Base-by-base conservation (phyloP, 2,329 filamentous ascomycete species). In the Zasmidium citrigriseum region DNA sequence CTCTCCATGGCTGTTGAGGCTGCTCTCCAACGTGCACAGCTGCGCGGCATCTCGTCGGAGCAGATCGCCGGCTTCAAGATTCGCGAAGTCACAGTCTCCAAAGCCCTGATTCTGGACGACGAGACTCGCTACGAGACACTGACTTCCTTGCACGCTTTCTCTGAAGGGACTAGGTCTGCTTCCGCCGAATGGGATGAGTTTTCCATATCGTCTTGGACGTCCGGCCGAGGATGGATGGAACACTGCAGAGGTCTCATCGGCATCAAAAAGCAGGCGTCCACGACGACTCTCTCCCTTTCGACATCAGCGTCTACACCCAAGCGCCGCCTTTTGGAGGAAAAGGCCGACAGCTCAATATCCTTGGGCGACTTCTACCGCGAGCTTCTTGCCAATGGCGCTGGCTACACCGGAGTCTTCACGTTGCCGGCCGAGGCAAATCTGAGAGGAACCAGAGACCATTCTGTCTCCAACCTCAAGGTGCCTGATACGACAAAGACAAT, bases 1-100 rank as follows among this genome's bases (percentile, higher is more conserved):
- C 41, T 64, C 22, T 54, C 29, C 23, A 63, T 63, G 56, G 62
- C 62, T 11, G 27, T 64, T 3, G 62, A 66, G 53, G 60, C 62
- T 18, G 7, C 16, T 27, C 34, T 7, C 12, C 24, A 34, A 20
- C 10, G 49, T n/a, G 24, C 25, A 5, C 49, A 20, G 10, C 20
- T 27, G n/a, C 21, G 29, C 14, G 46, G 46, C 22, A 18, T 51
- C 34, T 44, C 34, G n/a, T 25, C 22, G 16, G 20, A 46, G n/a
- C n/a, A n/a, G n/a, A n/a, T n/a, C n/a, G 48, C 25, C 18, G 48
- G 46, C 24, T 52, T 57, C 24, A 23, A 52, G 21, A 21, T 57
- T 27, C 27, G 38, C 3, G 54, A 57, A n/a, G 23, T 57, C 21
- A 23, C 22, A 10, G 46, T 50, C 20, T 16, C 20, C n/a, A 16